Base-by-base conservation (phyloP, 371 early-diverging fungal species). In the Vairimorpha apis region DNA sequence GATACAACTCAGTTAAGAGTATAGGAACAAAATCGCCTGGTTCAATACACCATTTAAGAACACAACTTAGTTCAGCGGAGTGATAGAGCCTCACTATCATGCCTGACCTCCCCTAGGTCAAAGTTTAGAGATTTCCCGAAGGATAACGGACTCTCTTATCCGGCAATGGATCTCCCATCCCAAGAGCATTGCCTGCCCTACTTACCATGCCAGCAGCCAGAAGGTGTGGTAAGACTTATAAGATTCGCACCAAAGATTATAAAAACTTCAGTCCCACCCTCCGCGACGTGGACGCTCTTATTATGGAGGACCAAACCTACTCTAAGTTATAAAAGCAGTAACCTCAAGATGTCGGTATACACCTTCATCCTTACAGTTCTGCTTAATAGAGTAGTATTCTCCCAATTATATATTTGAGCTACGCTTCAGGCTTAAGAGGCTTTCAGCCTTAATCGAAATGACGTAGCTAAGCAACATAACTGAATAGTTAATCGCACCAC, bases 391-490 rank as follows among this genome's bases (percentile, higher is more conserved):
- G 25, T 29, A n/a, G 74, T 65, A 51, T 60, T 73, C 56, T 67
- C 29, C 53, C 67, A 13, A n/a, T 12, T n/a, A 21, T 32, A 43
- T 53, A 1, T 12, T 77, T 74, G 65, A 85, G 83, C 76, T 76
- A 75, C 75, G 75, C 71, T 85, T 85, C 85, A 68, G 81, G 81
- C 85, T 85, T 81, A 51, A 82, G 85, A 86, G 85, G 85, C 85
- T 80, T 86, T 85, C 86, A 86, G 85, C 85, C 82, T 75, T 86
- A 79, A 83, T 80, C 83, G 80, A 76, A 80, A 82, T 79, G 80
- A 84, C 86, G 83, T 85, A 86, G 87, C 86, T 81, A 82, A 74
- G 83, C 85, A 71, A 73, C 85, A 83, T 80, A 75, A 74, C 84
- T 76, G 74, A 75, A 83, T 81, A 78, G 76, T 76, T 70, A 83